A percentile compares a stretch with the other conserved stretches of the same genome.
These are phyloP conservation scores for Nyctanthes arbortristis DNA, from an alignment of 257 asterid species.

Conservation along the genomic window DNA sequence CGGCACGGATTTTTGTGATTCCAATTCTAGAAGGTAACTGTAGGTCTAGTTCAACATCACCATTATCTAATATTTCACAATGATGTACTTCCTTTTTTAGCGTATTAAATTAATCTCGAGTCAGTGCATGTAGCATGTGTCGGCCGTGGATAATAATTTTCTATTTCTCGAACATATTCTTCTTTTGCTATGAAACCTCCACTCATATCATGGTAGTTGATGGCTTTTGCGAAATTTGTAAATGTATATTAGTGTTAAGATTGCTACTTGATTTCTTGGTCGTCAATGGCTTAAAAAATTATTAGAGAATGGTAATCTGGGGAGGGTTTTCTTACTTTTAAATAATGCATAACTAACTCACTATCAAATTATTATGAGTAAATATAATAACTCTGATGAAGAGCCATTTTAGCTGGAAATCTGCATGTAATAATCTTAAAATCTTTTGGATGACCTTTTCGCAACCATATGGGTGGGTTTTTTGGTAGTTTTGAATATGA, in stretches of 20 bases:
- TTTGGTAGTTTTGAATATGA: background rate
- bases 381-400: background rate
- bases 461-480: background rate
- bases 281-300: background rate
- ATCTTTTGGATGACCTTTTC: background rate
- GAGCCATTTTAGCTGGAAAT: background rate
- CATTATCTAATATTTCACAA: constrained; percentile 13
- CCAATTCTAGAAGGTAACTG: constrained; percentile 1
- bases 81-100: constrained; percentile 10
- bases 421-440: constrained; percentile 3
- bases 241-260: background rate
- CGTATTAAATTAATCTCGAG: constrained; percentile 1
- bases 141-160: constrained; percentile 5
- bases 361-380: background rate
- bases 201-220: constrained; percentile 7
- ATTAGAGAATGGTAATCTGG: background rate
- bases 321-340: background rate
- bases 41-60: constrained; percentile 11
- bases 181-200: background rate
- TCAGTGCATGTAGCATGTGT: background rate
- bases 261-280: background rate
- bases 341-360: background rate
- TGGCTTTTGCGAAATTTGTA: background rate
- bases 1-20: background rate
- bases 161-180: background rate